phyloP scores from a whole-genome alignment of 2,329 filamentous ascomycete genomes.

The Leptodontidium sp. region DNA sequence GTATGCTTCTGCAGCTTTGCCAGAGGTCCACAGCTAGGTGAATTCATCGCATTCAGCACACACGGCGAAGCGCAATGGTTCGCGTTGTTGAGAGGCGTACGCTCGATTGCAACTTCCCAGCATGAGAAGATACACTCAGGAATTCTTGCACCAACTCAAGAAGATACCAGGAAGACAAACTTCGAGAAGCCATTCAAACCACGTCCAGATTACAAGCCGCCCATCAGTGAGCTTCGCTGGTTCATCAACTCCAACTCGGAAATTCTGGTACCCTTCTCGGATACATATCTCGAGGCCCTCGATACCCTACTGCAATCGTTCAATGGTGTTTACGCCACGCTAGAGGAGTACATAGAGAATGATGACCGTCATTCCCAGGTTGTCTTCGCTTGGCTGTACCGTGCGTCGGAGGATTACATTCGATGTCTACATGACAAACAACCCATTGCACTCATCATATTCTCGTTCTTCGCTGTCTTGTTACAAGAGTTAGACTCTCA shows the following conservation, averaged over 20 bases:
- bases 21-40: not conserved
- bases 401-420: constrained; percentile 3
- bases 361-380: not conserved
- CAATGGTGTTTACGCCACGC: not conserved
- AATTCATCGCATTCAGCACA: not conserved
- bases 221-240: constrained; percentile 3
- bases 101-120: not conserved
- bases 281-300: not conserved
- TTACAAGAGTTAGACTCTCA: not conserved
- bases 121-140: not conserved
- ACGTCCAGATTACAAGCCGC: not conserved
- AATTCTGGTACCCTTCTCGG: not conserved
- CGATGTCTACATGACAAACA: not conserved
- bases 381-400: not conserved
- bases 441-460: constrained; percentile 1
- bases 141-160: not conserved
- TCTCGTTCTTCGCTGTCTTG: not conserved
- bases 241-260: constrained; percentile 5
- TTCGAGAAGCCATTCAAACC: not conserved
- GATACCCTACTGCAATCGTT: not conserved
- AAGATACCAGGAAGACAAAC: not conserved
- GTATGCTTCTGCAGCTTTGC: constrained; percentile 1
- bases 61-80: not conserved
- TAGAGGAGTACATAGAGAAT: not conserved
- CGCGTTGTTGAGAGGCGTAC: not conserved